Conservation (phyloP, 2,329 filamentous ascomycete species). For the Pyricularia pennisetigena region DNA sequence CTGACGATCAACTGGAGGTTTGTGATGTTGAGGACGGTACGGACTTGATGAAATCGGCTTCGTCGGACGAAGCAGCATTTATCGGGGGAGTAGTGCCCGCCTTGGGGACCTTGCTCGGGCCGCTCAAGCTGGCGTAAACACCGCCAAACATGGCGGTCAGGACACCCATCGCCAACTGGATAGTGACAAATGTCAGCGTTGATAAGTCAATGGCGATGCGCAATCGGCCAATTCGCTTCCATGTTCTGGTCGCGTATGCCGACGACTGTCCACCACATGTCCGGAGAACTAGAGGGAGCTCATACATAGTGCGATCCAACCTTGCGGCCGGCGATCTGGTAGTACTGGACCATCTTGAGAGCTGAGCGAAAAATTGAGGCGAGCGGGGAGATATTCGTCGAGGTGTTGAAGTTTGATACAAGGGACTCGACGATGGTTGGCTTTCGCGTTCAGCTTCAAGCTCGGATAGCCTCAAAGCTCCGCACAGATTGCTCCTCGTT, state of each 20-base stretch:
- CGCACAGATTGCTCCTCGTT: neutral
- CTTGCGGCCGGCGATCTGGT: conserved; percentile 48
- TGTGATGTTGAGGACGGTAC: conserved; percentile 14
- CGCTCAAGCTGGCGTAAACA: conserved; percentile 30
- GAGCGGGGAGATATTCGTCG: conserved; percentile 11
- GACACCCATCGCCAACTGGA: conserved; percentile 47
- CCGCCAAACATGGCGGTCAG: conserved; percentile 41
- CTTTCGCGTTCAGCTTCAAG: neutral
- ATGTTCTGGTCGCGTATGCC: neutral
- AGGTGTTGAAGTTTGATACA: neutral
- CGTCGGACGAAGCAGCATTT: conserved; percentile 51
- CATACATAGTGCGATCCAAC: conserved; percentile 53
- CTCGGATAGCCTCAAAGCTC: neutral
- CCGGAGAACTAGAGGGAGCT: conserved; percentile 12
- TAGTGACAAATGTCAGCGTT: conserved; percentile 2
- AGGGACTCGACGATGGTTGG: neutral
- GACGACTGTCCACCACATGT: neutral
- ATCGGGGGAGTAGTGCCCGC: conserved; percentile 40
- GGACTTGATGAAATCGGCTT: conserved; percentile 58
- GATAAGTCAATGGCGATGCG: conserved; percentile 9
- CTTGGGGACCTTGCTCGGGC: conserved; percentile 38
- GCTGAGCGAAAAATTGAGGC: conserved; percentile 14
- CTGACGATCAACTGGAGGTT: neutral
- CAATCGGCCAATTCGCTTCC: neutral
- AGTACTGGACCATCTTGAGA: conserved; percentile 37